phyloP scores from a whole-genome alignment of 202 grass and related monocot genomes.

The Carex sylvatica region DNA sequence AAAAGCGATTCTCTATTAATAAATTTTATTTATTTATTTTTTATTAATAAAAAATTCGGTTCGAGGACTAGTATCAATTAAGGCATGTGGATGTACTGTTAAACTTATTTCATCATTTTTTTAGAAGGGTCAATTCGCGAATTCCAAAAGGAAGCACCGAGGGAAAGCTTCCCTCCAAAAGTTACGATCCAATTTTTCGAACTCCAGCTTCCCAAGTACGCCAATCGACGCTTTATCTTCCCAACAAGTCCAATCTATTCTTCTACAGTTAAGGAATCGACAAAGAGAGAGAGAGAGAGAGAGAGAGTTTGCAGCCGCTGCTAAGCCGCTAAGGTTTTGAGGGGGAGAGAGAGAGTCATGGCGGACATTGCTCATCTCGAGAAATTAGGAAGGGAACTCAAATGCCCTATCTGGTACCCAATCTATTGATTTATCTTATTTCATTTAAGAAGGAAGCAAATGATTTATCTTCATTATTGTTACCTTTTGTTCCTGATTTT shows the following conservation, averaged over 20 bases:
- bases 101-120: not conserved
- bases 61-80: no score
- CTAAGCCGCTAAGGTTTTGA: not conserved
- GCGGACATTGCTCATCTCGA: slow-evolving; percentile 63
- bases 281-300: not conserved
- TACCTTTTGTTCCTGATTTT: not conserved
- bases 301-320: not conserved
- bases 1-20: no score
- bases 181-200: not conserved
- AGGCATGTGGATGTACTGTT: not conserved
- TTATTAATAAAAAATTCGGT: no score
- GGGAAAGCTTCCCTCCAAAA: slow-evolving; percentile 48
- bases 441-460: not conserved
- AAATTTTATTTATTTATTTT: no score
- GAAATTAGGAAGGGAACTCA: slow-evolving; percentile 82
- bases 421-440: not conserved
- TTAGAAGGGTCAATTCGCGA: not conserved
- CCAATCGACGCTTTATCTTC: not conserved
- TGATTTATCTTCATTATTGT: not conserved
- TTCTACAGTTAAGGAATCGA: not conserved
- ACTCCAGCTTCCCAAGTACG: slow-evolving; percentile 23
- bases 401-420: slow-evolving; percentile 85
- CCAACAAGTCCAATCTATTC: slow-evolving; percentile 7
- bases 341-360: slow-evolving; percentile 37
- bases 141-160: slow-evolving; percentile 20